Conservation (phyloP, 2,329 filamentous ascomycete species). For the Fusarium poae region DNA sequence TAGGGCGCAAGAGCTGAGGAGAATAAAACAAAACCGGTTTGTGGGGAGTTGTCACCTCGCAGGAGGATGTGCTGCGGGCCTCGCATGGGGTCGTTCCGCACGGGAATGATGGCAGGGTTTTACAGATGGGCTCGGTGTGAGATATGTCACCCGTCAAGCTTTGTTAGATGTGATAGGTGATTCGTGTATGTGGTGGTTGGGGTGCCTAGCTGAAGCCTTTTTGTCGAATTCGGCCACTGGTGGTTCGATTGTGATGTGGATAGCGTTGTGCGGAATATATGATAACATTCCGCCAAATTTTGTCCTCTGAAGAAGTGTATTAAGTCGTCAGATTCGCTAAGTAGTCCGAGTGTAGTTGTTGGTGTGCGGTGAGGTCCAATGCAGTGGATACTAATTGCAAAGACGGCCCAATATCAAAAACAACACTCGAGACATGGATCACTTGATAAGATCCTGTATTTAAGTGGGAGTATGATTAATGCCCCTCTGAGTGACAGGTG, state of each 20-base stretch:
- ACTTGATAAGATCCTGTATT: slow-evolving; percentile 20
- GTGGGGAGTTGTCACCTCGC: slow-evolving; percentile 34
- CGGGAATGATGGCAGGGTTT: slow-evolving; percentile 15
- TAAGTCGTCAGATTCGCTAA: slow-evolving; percentile 1
- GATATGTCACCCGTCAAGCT: slow-evolving; percentile 20
- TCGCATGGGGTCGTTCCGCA: slow-evolving; percentile 27
- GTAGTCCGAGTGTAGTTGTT: slow-evolving; percentile 4
- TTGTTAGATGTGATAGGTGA: slow-evolving; percentile 18
- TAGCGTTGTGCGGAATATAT: slow-evolving; percentile 5
- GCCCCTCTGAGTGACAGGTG: slow-evolving; percentile 6
- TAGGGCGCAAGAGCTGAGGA: slow-evolving; percentile 16
- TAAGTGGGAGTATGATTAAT: slow-evolving; percentile 7
- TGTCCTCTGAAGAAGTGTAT: slow-evolving; percentile 2
- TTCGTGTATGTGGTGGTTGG: slow-evolving; percentile 17
- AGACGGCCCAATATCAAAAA: slow-evolving; percentile 26
- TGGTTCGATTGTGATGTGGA: slow-evolving; percentile 39
- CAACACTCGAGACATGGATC: slow-evolving; percentile 18
- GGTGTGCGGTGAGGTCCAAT: slow-evolving; percentile 40
- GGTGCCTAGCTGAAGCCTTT: slow-evolving; percentile 19
- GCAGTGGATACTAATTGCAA: slow-evolving; percentile 14
- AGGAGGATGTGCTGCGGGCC: slow-evolving; percentile 38
- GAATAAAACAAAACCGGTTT: slow-evolving; percentile 42
- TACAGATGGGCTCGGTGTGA: slow-evolving; percentile 3
- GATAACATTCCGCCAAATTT: slow-evolving; percentile 2
- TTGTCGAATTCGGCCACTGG: slow-evolving; percentile 31